Evolutionary conservation across 148 eudicot genomes (phyloP).

Genomic region (Cornus suecica): DNA sequence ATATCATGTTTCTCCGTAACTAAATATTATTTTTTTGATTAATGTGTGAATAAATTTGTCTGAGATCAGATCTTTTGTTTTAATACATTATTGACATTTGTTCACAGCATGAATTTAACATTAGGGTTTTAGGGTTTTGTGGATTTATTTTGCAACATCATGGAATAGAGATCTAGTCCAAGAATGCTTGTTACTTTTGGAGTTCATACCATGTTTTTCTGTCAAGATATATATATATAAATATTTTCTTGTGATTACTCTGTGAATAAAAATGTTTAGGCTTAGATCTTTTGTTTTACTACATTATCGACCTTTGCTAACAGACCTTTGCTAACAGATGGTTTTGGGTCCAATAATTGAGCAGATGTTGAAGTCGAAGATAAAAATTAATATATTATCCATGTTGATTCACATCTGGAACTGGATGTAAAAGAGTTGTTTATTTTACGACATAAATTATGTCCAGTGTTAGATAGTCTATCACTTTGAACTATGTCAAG

Average conservation of each 20-base stretch:
- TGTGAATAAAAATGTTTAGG: neutral
- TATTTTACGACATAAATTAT: neutral
- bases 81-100: neutral
- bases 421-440: neutral
- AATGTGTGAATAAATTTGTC: neutral
- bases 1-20: neutral
- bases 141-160: neutral
- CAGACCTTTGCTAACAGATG: neutral
- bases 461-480: neutral
- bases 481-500: neutral
- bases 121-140: slow-evolving; percentile 31
- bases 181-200: neutral
- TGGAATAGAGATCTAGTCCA: neutral
- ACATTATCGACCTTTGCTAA: neutral
- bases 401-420: neutral
- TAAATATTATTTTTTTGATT: no score
- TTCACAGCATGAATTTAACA: no score
- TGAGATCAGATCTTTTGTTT: neutral
- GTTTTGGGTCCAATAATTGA: neutral
- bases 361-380: neutral
- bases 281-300: neutral
- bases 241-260: no score
- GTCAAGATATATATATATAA: no score
- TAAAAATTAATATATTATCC: no score
- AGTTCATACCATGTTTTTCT: neutral